These are phyloP conservation scores for Alectoria sarmentosa DNA, from an alignment of 495 filamentous ascomycete species.

Conservation along the genomic window DNA sequence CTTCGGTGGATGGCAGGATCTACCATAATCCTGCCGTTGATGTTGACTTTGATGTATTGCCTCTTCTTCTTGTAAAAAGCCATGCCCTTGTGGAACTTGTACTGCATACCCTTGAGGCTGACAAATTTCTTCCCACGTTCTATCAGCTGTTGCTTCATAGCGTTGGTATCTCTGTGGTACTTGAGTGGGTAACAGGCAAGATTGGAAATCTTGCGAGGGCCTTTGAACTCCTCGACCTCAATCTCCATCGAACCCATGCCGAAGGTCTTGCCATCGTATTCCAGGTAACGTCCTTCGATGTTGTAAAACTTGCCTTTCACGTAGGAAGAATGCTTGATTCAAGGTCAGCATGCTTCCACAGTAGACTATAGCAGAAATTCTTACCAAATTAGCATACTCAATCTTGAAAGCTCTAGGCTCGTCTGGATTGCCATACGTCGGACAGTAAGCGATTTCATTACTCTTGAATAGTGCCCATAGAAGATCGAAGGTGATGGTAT, in stretches of 20 bases:
- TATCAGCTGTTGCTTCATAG: conserved; percentile 58
- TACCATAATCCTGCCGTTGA: conserved; percentile 88
- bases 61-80: conserved; percentile 82
- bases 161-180: conserved; percentile 70
- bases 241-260: conserved; percentile 63
- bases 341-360: neutral
- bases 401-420: conserved; percentile 89
- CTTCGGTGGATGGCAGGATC: conserved; percentile 81
- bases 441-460: conserved; percentile 75
- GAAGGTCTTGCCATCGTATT: conserved; percentile 74
- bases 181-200: conserved; percentile 72
- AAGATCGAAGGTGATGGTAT: conserved; percentile 84
- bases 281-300: conserved; percentile 77
- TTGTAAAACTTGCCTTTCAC: conserved; percentile 74
- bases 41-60: conserved; percentile 72
- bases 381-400: conserved; percentile 60
- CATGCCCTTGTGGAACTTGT: conserved; percentile 72
- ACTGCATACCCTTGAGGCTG: conserved; percentile 71
- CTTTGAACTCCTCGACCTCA: conserved; percentile 74
- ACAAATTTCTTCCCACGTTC: conserved; percentile 86
- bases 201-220: conserved; percentile 73
- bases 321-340: conserved; percentile 51
- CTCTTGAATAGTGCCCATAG: conserved; percentile 91
- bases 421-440: conserved; percentile 70
- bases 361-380: neutral